Evolutionary conservation across 352 stramenopile genomes (phyloP).

Genomic region (Plasmopara muralis): DNA sequence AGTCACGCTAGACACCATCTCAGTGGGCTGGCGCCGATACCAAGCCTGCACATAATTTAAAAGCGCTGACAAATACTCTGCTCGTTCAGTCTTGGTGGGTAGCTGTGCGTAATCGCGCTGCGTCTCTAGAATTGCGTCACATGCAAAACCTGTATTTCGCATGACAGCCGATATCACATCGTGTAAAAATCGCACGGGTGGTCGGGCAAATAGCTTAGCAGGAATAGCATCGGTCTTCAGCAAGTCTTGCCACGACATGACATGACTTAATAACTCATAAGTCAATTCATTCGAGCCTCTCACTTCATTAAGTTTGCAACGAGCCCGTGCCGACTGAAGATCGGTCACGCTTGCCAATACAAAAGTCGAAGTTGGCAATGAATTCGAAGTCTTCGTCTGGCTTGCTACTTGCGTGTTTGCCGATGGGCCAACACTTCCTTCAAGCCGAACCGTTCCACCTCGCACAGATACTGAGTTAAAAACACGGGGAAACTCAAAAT

Average conservation of each 20-base stretch:
- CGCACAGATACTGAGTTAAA: conserved; percentile 57
- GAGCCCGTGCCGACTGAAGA: conserved; percentile 27
- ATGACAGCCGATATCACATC: conserved; percentile 71
- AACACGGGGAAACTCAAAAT: conserved; percentile 64
- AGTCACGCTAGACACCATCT: conserved; percentile 24
- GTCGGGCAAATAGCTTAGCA: conserved; percentile 62
- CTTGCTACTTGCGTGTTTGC: conserved; percentile 3
- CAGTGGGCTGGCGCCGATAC: conserved; percentile 31
- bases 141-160: conserved; percentile 52
- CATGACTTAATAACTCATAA: conserved; percentile 51
- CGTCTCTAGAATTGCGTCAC: conserved; percentile 15
- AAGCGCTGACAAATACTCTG: conserved; percentile 68
- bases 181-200: conserved; percentile 76
- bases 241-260: conserved; percentile 77
- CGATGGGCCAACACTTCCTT: conserved; percentile 1
- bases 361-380: conserved; percentile 29
- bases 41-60: conserved; percentile 63
- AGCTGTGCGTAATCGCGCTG: conserved; percentile 68
- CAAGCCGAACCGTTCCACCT: conserved; percentile 36
- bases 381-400: neutral
- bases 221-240: conserved; percentile 63
- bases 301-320: conserved; percentile 40
- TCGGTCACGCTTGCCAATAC: conserved; percentile 30
- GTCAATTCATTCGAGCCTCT: conserved; percentile 54
- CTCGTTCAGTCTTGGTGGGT: conserved; percentile 60